These are phyloP conservation scores for Acanthamoeba castellanii DNA, from an alignment of 208 protist species.

Conservation along the genomic window DNA sequence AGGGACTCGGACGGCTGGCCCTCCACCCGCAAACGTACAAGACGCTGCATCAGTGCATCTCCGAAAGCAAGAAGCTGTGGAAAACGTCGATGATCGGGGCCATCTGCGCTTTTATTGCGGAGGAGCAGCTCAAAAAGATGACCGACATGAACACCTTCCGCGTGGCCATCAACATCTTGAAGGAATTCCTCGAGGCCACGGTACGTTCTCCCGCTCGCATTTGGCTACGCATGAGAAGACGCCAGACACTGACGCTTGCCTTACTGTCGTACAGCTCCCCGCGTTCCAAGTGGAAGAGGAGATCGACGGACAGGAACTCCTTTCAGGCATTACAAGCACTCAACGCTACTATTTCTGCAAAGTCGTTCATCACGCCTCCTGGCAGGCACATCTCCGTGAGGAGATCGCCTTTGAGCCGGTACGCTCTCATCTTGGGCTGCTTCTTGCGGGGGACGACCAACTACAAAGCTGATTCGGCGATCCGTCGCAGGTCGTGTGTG, in stretches of 20 bases:
- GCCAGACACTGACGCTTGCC: not conserved
- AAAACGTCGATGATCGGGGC: constrained; percentile 64
- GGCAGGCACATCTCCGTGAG: constrained; percentile 26
- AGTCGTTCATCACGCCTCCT: constrained; percentile 39
- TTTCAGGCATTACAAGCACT: not conserved
- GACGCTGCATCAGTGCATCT: constrained; percentile 28
- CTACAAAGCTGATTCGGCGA: not conserved
- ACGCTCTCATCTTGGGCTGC: not conserved
- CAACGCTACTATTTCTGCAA: constrained; percentile 66
- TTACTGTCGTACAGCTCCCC: not conserved
- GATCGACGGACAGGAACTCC: constrained; percentile 43
- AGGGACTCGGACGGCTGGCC: constrained; percentile 39
- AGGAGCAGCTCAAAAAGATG: constrained; percentile 52
- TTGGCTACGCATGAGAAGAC: not conserved
- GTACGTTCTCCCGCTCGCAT: not conserved
- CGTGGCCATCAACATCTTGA: constrained; percentile 5
- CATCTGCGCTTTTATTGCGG: constrained; percentile 71
- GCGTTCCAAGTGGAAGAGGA: constrained; percentile 52
- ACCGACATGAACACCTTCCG: constrained; percentile 52
- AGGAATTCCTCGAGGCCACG: constrained; percentile 66
- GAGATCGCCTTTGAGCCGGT: constrained; percentile 62
- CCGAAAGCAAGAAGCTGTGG: constrained; percentile 68
- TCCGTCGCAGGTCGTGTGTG: not conserved
- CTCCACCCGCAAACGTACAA: constrained; percentile 61
- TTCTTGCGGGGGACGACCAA: not conserved